Evolutionary conservation across 345 rosid species (phyloP), one percentile per base, ranked within the genome.

Genomic region (Boechera stricta): DNA sequence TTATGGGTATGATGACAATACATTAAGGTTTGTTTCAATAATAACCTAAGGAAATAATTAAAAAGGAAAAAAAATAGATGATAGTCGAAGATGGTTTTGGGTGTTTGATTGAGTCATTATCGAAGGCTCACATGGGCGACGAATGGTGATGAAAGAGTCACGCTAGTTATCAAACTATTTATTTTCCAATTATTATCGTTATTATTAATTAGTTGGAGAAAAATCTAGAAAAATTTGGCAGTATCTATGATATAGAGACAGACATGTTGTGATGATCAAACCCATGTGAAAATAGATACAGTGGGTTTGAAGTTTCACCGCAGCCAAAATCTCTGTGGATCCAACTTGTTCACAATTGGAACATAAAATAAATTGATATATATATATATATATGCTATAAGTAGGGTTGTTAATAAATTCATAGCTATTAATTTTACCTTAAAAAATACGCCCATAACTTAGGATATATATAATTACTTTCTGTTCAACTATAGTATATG

Each of bases 51-150:
- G 52, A 67, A 38, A 42, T 5, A 5, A 60, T 36, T 18, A 38
- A 58, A 36, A 52, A 13, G 13, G 21, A 8, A 6, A 32, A 36
- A 15, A 55, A 35, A 59, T 11, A 71, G 18, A 75, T 72, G 18
- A 66, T 45, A 41, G 69, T 44, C 16, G 41, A 69, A 64, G 68
- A 59, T 67, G 41, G 36, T 56, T 47, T 71, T 63, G 32, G 61
- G 56, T 68, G 70, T 59, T 67, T 79, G 75, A 76, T 74, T 79
- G 65, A 69, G 82, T 83, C 78, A 75, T 75, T 69, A 76, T 79
- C 82, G 67, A 57, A 71, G 64, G 42, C 47, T 77, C 97, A 86
- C 92, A 85, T 85, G 96, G 81, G 78, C 10, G 65, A 86, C 83
- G 82, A 86, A 87, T 87, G 90, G 80, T 60, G 52, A 60, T 49